These are phyloP conservation scores for Hura crepitans DNA, from an alignment of 441 rosid species.

Conservation along the genomic window DNA sequence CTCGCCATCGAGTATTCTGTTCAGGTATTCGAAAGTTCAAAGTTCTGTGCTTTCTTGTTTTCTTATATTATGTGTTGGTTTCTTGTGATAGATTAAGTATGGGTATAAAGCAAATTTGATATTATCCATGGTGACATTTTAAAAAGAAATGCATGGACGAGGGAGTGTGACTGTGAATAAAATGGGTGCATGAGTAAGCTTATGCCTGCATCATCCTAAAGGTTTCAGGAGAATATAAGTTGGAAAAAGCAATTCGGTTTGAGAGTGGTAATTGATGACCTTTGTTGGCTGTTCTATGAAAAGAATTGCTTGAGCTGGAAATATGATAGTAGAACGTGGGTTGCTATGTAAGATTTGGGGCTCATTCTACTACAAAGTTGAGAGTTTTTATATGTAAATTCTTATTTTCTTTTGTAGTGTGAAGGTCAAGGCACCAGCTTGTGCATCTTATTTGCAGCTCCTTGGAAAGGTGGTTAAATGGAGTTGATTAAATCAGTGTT, in stretches of 20 bases:
- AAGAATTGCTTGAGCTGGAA: neutral
- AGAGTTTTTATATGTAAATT: neutral
- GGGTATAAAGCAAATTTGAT: neutral
- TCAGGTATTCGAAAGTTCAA: conserved; percentile 44
- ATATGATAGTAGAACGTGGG: neutral
- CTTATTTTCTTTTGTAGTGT: neutral
- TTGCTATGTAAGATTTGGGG: neutral
- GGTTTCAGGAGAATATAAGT: neutral
- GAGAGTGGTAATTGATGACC: neutral
- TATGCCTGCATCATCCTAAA: neutral
- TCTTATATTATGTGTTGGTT: too few species aligned
- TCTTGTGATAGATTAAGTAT: neutral
- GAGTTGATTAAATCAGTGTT: neutral
- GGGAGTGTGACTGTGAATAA: neutral
- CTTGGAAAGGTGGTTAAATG: neutral
- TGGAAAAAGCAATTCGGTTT: neutral
- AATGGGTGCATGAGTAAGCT: neutral
- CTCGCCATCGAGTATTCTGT: conserved; percentile 87
- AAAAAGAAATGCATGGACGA: neutral
- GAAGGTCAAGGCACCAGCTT: neutral
- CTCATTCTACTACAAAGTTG: neutral
- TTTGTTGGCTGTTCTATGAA: neutral
- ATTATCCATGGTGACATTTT: neutral
- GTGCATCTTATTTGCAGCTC: neutral
- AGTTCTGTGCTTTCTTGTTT: neutral